A percentile compares a stretch with the other conserved stretches of the same genome.
Conservation (phyloP, 2,329 filamentous ascomycete genomes). For the Colletotrichum melonis region DNA sequence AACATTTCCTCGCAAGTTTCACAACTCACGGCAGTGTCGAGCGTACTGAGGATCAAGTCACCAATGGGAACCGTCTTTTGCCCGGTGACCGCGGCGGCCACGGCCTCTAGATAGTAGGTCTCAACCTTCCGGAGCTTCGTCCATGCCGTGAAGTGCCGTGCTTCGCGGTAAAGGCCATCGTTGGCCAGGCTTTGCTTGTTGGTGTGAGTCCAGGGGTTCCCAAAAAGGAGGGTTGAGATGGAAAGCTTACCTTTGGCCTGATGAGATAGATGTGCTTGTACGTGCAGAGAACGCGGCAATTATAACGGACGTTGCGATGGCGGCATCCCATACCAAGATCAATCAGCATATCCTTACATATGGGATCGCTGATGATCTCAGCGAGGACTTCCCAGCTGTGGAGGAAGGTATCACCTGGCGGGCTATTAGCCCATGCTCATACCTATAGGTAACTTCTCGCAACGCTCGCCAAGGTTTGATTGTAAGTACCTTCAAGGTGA, state of each 20-base stretch:
- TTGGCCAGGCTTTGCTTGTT: constrained; percentile 43
- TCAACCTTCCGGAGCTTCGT: constrained; percentile 42
- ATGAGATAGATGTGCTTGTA: constrained; percentile 79
- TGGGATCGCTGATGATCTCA: constrained; percentile 68
- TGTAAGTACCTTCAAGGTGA: constrained; percentile 5
- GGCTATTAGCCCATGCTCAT: constrained; percentile 71
- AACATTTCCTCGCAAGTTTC: constrained; percentile 55
- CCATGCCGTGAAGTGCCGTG: constrained; percentile 55
- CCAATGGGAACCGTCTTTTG: constrained; percentile 51
- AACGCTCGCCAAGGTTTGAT: background rate
- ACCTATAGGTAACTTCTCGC: too few relatives aligned
- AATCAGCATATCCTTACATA: constrained; percentile 73
- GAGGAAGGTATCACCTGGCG: constrained; percentile 66
- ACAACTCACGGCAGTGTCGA: constrained; percentile 46
- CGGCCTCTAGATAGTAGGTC: constrained; percentile 1
- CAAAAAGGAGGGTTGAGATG: background rate
- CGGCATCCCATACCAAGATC: constrained; percentile 73
- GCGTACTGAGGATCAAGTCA: constrained; percentile 51
- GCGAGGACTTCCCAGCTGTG: constrained; percentile 73
- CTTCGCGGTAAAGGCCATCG: constrained; percentile 52
- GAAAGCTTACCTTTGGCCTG: constrained; percentile 70
- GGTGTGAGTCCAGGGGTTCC: background rate
- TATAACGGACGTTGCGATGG: constrained; percentile 52
- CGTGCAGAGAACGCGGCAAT: constrained; percentile 52
- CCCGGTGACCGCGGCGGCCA: constrained; percentile 22